phyloP scores from a whole-genome alignment of 371 early-diverging fungal genomes.

The Mucor irregularis region DNA sequence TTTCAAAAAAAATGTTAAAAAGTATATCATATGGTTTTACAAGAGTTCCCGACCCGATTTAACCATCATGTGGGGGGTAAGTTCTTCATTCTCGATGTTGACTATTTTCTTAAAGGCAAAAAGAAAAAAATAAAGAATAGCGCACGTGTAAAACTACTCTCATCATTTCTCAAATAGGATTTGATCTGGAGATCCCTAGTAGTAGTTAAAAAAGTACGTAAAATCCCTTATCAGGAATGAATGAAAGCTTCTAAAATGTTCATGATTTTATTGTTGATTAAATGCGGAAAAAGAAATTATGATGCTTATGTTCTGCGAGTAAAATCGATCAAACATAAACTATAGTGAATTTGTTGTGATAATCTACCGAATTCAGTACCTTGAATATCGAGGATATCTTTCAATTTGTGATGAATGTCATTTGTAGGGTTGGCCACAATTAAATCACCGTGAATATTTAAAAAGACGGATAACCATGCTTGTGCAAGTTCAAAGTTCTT shows the following conservation, averaged over 20 bases:
- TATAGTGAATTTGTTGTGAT: conserved; percentile 78
- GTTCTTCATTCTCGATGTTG: neutral
- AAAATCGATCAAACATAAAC: conserved; percentile 82
- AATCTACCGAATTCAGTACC: conserved; percentile 62
- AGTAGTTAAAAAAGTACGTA: no score
- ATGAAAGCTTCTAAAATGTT: no score
- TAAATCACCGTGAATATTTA: conserved; percentile 79
- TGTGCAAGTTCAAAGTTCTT: conserved; percentile 88
- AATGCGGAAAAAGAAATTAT: no score
- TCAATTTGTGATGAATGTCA: conserved; percentile 50
- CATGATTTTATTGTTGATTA: no score
- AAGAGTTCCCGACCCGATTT: conserved; percentile 1
- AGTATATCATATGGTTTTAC: conserved; percentile 2
- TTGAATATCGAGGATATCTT: conserved; percentile 46
- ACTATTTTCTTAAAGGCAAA: no score
- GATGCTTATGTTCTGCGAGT: conserved; percentile 54
- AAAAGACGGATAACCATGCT: conserved; percentile 75
- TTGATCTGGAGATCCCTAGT: neutral
- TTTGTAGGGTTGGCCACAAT: conserved; percentile 62
- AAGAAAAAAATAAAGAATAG: neutral
- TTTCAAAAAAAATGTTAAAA: neutral
- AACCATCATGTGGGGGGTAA: neutral
- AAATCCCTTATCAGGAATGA: no score
- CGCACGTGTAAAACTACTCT: no score
- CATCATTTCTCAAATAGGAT: neutral